These are phyloP conservation scores for Russula emetica DNA, from an alignment of 768 basidiomycete species.

Conservation along the genomic window DNA sequence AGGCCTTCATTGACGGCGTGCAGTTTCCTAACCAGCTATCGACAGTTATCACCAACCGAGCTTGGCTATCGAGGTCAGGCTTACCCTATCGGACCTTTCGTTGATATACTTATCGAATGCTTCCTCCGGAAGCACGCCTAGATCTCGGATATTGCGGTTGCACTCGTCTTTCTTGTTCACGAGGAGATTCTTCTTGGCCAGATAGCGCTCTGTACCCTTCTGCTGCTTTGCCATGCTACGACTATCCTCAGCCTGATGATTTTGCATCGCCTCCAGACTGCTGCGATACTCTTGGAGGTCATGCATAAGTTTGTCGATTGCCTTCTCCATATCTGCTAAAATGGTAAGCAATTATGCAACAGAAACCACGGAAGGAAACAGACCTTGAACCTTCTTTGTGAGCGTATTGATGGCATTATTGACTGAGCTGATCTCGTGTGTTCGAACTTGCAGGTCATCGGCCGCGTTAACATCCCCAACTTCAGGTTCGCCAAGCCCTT, in stretches of 20 bases:
- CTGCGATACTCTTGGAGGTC: slow-evolving; percentile 64
- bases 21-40: slow-evolving; percentile 87
- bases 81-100: slow-evolving; percentile 81
- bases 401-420: slow-evolving; percentile 62
- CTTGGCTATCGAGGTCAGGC: slow-evolving; percentile 30
- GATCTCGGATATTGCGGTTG: slow-evolving; percentile 90
- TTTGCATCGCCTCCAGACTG: slow-evolving; percentile 69
- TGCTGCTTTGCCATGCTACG: slow-evolving; percentile 86
- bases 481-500: slow-evolving; percentile 62
- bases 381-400: slow-evolving; percentile 60
- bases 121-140: slow-evolving; percentile 95
- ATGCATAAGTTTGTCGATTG: slow-evolving; percentile 54
- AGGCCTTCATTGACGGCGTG: slow-evolving; percentile 87
- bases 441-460: slow-evolving; percentile 64
- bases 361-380: slow-evolving; percentile 1
- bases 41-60: not conserved
- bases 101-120: slow-evolving; percentile 93
- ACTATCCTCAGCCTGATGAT: slow-evolving; percentile 80
- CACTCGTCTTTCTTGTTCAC: slow-evolving; percentile 85
- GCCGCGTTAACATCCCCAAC: slow-evolving; percentile 52
- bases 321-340: slow-evolving; percentile 61
- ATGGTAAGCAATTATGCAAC: not conserved
- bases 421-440: slow-evolving; percentile 64
- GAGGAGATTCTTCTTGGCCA: slow-evolving; percentile 88
- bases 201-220: slow-evolving; percentile 92